Evolutionary conservation across 1,284 basidiomycete species (phyloP).

Genomic region (Papiliotrema nemorosa): DNA sequence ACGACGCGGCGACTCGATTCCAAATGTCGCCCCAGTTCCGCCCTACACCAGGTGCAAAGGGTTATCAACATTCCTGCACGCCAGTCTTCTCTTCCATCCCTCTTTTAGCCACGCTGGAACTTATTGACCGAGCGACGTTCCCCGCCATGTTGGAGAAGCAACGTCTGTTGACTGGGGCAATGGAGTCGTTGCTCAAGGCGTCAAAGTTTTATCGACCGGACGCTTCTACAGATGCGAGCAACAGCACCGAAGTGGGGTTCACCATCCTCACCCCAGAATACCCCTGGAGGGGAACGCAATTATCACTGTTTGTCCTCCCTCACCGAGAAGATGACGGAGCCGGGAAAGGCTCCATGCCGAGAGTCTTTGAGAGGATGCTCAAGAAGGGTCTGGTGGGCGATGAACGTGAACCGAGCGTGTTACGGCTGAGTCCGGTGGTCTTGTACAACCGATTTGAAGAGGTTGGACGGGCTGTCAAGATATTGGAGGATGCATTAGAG

Average conservation of each 20-base stretch:
- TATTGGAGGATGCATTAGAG: constrained; percentile 56
- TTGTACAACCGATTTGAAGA: constrained; percentile 80
- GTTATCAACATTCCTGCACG: constrained; percentile 94
- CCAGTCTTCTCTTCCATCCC: constrained; percentile 73
- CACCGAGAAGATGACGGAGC: constrained; percentile 32
- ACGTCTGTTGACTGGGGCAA: constrained; percentile 62
- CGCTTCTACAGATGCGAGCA: background rate
- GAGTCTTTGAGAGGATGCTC: constrained; percentile 61
- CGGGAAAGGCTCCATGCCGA: constrained; percentile 64
- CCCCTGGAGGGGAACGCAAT: constrained; percentile 71
- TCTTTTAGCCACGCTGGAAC: constrained; percentile 72
- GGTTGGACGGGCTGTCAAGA: constrained; percentile 63
- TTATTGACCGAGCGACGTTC: constrained; percentile 78
- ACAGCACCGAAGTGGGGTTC: constrained; percentile 55
- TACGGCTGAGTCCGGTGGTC: constrained; percentile 76
- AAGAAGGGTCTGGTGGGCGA: constrained; percentile 79
- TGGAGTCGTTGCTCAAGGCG: constrained; percentile 63
- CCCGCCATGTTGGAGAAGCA: constrained; percentile 65
- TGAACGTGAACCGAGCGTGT: constrained; percentile 83
- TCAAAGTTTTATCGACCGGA: constrained; percentile 59
- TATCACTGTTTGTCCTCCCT: constrained; percentile 74
- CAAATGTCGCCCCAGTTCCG: constrained; percentile 80
- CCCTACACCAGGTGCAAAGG: constrained; percentile 83
- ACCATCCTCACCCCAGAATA: constrained; percentile 81
- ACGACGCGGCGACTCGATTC: constrained; percentile 82